A percentile compares a stretch with the other conserved stretches of the same genome.
Conservation (phyloP, 148 eudicot species). For the Rhododendron simsii region DNA sequence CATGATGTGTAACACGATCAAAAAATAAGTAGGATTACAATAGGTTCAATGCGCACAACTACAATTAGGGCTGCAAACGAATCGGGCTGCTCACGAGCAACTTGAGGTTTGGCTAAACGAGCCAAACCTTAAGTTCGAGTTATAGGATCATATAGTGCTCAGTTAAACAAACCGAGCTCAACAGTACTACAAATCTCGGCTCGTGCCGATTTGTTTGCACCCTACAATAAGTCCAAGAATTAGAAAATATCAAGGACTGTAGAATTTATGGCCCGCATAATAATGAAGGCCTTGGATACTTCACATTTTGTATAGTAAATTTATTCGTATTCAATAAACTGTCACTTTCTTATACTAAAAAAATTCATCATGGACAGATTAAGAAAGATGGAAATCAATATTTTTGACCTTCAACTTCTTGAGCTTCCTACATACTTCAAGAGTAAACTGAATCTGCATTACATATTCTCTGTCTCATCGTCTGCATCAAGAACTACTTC, state of each 20-base stretch:
- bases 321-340: background rate
- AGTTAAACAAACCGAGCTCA: no score
- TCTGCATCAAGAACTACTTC: no score
- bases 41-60: no score
- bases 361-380: background rate
- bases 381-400: background rate
- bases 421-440: background rate
- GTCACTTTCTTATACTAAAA: background rate
- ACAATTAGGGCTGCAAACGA: no score
- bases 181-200: no score
- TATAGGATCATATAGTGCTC: no score
- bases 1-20: no score
- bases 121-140: no score
- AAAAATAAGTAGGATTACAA: no score
- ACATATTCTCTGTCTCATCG: background rate
- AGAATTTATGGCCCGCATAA: background rate
- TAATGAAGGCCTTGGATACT: background rate
- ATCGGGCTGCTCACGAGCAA: rapidly evolving
- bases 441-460: background rate
- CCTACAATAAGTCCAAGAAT: no score
- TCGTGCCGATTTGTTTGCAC: no score
- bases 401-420: background rate
- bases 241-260: background rate
- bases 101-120: no score
- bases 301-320: background rate